These are phyloP conservation scores for Cucumis sativus DNA, from an alignment of 306 rosid species.

Conservation along the genomic window Cucumber_9930_V3 NC_026657.2:13112001-13112500, in stretches of 20 bases:
- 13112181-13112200: neutral
- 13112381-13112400: neutral
- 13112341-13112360: neutral
- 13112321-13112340: neutral
- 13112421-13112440: conserved; percentile 62
- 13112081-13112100: neutral
- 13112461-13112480: conserved; percentile 48
- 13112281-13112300: neutral
- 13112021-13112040: too few relatives aligned
- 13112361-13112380: neutral
- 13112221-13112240: neutral
- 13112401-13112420: conserved; percentile 39
- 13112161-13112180: neutral
- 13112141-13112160: neutral
- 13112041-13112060: too few relatives aligned
- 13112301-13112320: neutral
- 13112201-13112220: neutral
- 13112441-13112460: conserved; percentile 52
- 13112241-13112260: neutral
- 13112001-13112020: too few relatives aligned
- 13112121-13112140: neutral
- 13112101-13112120: neutral
- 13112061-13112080: neutral
- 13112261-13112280: too few relatives aligned
- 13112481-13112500: conserved; percentile 62